phyloP scores from a whole-genome alignment of 208 protist species.

The Leishmania amazonensis region DNA sequence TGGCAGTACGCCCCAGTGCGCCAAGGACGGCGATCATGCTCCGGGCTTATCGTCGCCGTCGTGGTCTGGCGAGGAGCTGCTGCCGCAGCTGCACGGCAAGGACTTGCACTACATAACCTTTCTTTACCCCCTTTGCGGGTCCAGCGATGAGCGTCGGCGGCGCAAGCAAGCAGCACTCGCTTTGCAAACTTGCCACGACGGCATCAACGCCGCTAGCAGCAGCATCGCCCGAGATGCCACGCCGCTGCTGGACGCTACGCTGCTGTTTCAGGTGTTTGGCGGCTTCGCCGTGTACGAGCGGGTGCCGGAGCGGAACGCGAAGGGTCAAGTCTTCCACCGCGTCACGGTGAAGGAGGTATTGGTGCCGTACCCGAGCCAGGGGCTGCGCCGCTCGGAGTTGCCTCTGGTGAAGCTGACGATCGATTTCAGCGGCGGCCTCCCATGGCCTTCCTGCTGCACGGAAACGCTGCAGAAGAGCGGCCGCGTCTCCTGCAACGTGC shows the following conservation, averaged over 20 bases:
- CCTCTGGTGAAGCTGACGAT: conserved; percentile 35
- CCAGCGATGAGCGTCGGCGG: conserved; percentile 42
- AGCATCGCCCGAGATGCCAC: conserved; percentile 10
- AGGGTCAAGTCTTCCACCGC: conserved; percentile 10
- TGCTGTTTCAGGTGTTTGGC: conserved; percentile 75
- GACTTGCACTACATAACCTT: conserved; percentile 44
- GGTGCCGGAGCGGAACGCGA: conserved; percentile 3
- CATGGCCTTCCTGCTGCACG: conserved; percentile 81
- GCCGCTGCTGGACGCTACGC: conserved; percentile 31
- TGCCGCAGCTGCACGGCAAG: conserved; percentile 42
- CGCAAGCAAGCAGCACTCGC: conserved; percentile 40
- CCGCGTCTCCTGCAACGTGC: conserved; percentile 51
- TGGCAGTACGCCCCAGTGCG: conserved; percentile 32
- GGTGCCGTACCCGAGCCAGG: conserved; percentile 53
- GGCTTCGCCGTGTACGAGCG: conserved; percentile 64
- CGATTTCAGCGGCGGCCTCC: conserved; percentile 64
- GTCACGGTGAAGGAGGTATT: conserved; percentile 61
- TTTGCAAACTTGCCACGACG: conserved; percentile 26
- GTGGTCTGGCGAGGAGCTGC: conserved; percentile 59
- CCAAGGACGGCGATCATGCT: conserved; percentile 39
- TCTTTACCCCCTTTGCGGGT: conserved; percentile 53
- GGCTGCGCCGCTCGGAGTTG: conserved; percentile 50
- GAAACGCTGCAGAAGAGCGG: conserved; percentile 50
- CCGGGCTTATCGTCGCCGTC: conserved; percentile 55
- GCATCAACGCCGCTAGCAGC: background rate